Evolutionary conservation across 257 asterid species (phyloP).

Genomic region (Avicennia marina): DNA sequence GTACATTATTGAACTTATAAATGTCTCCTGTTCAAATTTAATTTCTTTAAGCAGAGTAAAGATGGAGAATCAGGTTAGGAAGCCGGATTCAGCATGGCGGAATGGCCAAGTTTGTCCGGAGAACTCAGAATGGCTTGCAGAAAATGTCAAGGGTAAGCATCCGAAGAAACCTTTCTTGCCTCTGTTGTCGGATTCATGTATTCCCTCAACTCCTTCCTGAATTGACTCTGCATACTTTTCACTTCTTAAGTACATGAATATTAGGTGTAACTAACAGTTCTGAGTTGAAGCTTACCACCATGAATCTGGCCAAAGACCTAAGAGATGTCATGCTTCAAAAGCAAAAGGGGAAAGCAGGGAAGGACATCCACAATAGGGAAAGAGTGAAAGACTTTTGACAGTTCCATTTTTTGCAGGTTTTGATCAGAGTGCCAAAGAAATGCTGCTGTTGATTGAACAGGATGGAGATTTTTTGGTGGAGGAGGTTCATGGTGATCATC

Average conservation of each 20-base stretch:
- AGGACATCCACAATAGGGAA: too few relatives aligned
- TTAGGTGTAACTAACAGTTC: background rate
- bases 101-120: background rate
- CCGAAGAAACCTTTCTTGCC: conserved; percentile 14
- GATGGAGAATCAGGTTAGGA: conserved; percentile 42
- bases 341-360: too few relatives aligned
- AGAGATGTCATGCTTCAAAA: too few relatives aligned
- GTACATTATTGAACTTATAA: background rate
- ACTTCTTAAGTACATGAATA: background rate
- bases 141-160: conserved; percentile 48
- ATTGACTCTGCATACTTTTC: too few relatives aligned
- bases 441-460: conserved; percentile 38
- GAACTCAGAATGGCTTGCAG: conserved; percentile 41
- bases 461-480: conserved; percentile 22
- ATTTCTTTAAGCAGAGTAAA: conserved; percentile 13
- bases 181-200: too few relatives aligned
- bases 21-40: background rate
- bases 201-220: too few relatives aligned
- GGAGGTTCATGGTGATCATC: conserved; percentile 11
- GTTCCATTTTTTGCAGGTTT: conserved; percentile 43
- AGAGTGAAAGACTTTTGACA: too few relatives aligned
- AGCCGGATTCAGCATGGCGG: background rate
- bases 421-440: conserved; percentile 40
- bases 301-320: too few relatives aligned
- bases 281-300: background rate